These are phyloP conservation scores for Diddensiella caesifluorescens DNA, from an alignment of 805 yeast genomes.

Conservation along the genomic window DNA sequence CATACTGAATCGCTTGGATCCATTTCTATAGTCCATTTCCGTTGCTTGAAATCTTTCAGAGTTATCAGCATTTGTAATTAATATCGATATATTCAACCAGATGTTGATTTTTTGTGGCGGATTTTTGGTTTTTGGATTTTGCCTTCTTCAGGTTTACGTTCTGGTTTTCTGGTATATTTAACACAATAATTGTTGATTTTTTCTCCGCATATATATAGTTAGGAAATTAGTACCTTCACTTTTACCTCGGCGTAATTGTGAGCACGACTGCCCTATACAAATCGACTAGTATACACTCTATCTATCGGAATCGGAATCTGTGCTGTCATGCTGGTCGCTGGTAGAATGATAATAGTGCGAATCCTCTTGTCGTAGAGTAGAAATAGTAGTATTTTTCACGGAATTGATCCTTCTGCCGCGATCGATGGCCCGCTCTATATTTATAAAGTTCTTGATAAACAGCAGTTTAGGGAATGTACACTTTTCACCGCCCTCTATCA, in stretches of 20 bases:
- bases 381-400: neutral
- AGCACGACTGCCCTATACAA: too few species aligned
- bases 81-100: too few species aligned
- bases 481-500: slow-evolving; percentile 58
- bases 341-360: slow-evolving; percentile 2
- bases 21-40: slow-evolving; percentile 73
- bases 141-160: neutral
- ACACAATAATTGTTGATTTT: neutral
- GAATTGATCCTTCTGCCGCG: neutral
- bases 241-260: too few species aligned
- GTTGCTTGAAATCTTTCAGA: slow-evolving; percentile 90
- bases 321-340: neutral
- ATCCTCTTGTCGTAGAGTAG: neutral
- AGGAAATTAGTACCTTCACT: neutral
- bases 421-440: slow-evolving; percentile 61
- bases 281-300: neutral
- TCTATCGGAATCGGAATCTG: neutral
- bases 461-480: slow-evolving; percentile 61
- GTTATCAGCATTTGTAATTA: slow-evolving; percentile 80
- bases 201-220: neutral
- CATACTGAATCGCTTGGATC: slow-evolving; percentile 62
- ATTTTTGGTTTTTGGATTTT: neutral
- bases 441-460: slow-evolving; percentile 58
- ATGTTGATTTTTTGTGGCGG: too few species aligned
- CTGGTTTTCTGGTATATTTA: neutral